Evolutionary conservation across 1,284 basidiomycete species (phyloP), one percentile per base, ranked within the genome.

Genomic region (Trametes pubescens): DNA sequence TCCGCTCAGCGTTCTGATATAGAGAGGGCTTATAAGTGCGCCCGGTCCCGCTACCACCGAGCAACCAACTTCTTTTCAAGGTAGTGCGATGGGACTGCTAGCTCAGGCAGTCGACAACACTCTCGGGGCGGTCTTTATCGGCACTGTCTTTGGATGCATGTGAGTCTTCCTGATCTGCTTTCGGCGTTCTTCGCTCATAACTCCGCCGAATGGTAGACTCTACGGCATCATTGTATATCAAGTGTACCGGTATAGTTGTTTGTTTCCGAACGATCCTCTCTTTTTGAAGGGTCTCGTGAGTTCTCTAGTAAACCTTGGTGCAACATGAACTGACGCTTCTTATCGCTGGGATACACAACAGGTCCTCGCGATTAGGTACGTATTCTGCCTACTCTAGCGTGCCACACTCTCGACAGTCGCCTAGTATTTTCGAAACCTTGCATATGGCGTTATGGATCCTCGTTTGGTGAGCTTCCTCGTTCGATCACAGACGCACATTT

Each of bases 221-320:
- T 53, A 38, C 22, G 51, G 51, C 13, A 21, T 53, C 10, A 53
- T 35, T 9, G 24, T 53, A 24, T 35, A 53, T 22, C 51, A 53
- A 18, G 51, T 22, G 14, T 53, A 53, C 22, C 34, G 37, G 9
- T 53, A 53, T 10, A 22, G 4, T 3, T 13, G 22, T 2, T 24
- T 24, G 24, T 53, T 22, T 10, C 22, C 51, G 18, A 21, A 38
- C 6, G 51, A 53, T 13, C 4, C 22, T 4, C 24, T 40, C 21
- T 53, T 16, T 6, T 3, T 49, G 24, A 49, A 49, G 8, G 16
- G 40, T 3, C 18, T 43, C 14, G 40, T 43, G 18, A 43, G 40
- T 43, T 2, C 10, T 32, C 3, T 32, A 32, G 4, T 32, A 32
- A 32, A 32, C 29, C 29, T 32, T 32, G 29, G 3, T 8, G 37